Conservation (phyloP, 306 rosid genomes). For the Malus orientalis region DNA sequence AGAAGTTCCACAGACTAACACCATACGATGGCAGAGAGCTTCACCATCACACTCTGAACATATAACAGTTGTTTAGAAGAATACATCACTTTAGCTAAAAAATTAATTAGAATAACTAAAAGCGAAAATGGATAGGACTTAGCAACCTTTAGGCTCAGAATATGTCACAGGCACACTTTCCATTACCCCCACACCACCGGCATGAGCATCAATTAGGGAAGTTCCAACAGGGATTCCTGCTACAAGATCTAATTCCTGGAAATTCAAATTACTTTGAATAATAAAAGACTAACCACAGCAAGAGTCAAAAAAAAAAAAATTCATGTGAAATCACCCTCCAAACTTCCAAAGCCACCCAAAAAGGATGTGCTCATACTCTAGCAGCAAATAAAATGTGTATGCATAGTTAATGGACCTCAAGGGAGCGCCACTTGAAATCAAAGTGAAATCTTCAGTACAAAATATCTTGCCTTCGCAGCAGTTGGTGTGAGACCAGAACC, state of each 20-base stretch:
- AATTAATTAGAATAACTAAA: conserved; percentile 10
- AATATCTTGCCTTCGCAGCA: conserved; percentile 85
- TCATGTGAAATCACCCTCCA: conserved; percentile 30
- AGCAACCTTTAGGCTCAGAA: conserved; percentile 49
- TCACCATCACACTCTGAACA: conserved; percentile 53
- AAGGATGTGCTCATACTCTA: conserved; percentile 6
- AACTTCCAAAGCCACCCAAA: conserved; percentile 20
- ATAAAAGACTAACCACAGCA: conserved; percentile 3
- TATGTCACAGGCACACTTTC: conserved; percentile 60
- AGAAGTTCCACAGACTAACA: conserved; percentile 93
- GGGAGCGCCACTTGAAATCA: conserved; percentile 41
- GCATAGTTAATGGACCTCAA: conserved; percentile 29
- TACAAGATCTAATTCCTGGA: conserved; percentile 86
- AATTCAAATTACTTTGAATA: conserved; percentile 19
- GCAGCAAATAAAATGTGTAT: conserved; percentile 23
- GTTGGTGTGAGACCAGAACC: conserved; percentile 87
- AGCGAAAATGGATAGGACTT: conserved; percentile 1
- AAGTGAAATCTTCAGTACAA: conserved; percentile 39
- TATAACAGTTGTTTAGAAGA: conserved; percentile 10
- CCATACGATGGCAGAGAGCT: conserved; percentile 66
- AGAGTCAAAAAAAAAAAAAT: background rate
- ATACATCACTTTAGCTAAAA: conserved; percentile 3
- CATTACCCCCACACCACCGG: conserved; percentile 94
- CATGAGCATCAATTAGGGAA: conserved; percentile 93
- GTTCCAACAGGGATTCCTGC: conserved; percentile 94